Percentiles rank a stretch among this genome's conserved stretches.
Evolutionary conservation across 2,329 filamentous ascomycete genomes (phyloP).

Genomic region (Pezicula neosporulosa): DNA sequence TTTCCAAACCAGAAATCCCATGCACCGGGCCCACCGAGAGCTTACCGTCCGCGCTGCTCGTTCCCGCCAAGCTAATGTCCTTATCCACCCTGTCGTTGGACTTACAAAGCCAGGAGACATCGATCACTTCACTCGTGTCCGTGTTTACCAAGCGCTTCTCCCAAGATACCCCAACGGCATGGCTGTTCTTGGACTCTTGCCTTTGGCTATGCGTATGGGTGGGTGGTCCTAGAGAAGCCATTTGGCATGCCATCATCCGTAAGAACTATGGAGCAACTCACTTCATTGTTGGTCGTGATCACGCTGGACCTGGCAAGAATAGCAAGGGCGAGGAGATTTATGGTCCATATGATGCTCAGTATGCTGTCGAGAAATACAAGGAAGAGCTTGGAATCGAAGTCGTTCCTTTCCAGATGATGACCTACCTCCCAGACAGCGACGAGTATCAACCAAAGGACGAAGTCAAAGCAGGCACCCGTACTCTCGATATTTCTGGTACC

Average conservation of each 20-base stretch:
- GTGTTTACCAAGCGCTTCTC: conserved; percentile 95
- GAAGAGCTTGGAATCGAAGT: conserved; percentile 98
- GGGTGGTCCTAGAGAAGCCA: conserved; percentile 95
- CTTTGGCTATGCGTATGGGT: conserved; percentile 98
- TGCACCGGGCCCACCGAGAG: conserved; percentile 98
- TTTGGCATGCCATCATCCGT: conserved; percentile 99
- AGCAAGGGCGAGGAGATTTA: conserved; percentile 96
- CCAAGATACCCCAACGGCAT: conserved; percentile 98
- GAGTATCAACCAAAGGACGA: conserved; percentile 94
- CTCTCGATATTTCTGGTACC: conserved; percentile 80
- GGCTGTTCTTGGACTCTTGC: conserved; percentile 92
- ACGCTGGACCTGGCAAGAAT: conserved; percentile 97
- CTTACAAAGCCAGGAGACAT: conserved; percentile 99
- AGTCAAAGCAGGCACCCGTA: conserved; percentile 79
- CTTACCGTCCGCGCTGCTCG: conserved; percentile 95
- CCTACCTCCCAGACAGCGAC: conserved; percentile 94
- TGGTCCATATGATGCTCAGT: conserved; percentile 95
- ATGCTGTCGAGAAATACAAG: conserved; percentile 93
- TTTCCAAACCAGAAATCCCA: conserved; percentile 98
- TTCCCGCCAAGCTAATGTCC: conserved; percentile 93
- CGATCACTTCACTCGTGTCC: conserved; percentile 98
- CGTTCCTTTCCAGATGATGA: conserved; percentile 99
- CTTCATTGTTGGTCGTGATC: conserved; percentile 98
- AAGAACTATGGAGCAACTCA: conserved; percentile 99
- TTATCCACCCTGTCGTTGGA: conserved; percentile 98